A percentile compares a stretch with the other conserved stretches of the same genome.
Evolutionary conservation across 1,139 yeast genomes (phyloP).

Genomic region (Sugiyamaella pinicola): DNA sequence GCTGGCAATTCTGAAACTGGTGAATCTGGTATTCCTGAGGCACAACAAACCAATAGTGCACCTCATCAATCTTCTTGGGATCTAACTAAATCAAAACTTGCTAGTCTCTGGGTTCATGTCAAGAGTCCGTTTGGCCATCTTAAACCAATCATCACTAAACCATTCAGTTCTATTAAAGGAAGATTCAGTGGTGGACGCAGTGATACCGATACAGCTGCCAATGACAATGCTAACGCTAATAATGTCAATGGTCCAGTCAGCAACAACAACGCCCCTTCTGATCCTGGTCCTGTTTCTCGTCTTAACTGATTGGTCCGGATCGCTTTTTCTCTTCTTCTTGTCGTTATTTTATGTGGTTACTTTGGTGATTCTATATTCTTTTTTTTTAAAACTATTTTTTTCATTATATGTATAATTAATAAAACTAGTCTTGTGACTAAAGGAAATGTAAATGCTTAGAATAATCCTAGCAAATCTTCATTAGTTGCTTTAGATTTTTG

Average conservation of each 20-base stretch:
- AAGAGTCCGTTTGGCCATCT: slow-evolving; percentile 5
- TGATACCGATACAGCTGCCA: neutral
- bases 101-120: slow-evolving; percentile 1
- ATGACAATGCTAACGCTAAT: neutral
- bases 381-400: slow-evolving; percentile 1
- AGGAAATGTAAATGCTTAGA: slow-evolving; percentile 39
- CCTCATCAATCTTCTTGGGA: neutral
- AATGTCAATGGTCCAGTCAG: neutral
- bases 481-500: slow-evolving; percentile 38
- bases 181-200: neutral
- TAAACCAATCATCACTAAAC: slow-evolving; percentile 3
- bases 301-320: neutral
- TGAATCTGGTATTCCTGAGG: neutral
- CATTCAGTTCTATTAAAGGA: neutral
- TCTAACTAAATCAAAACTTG: neutral
- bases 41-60: neutral
- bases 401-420: slow-evolving; percentile 5
- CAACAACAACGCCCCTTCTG: neutral
- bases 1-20: neutral
- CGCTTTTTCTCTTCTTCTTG: neutral
- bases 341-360: neutral
- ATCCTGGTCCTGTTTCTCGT: neutral
- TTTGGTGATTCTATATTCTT: neutral
- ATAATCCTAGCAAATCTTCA: slow-evolving; percentile 61
- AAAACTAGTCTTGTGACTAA: neutral